Evolutionary conservation across 1,284 basidiomycete species (phyloP).

Genomic region (Moesziomyces globuligerus): DNA sequence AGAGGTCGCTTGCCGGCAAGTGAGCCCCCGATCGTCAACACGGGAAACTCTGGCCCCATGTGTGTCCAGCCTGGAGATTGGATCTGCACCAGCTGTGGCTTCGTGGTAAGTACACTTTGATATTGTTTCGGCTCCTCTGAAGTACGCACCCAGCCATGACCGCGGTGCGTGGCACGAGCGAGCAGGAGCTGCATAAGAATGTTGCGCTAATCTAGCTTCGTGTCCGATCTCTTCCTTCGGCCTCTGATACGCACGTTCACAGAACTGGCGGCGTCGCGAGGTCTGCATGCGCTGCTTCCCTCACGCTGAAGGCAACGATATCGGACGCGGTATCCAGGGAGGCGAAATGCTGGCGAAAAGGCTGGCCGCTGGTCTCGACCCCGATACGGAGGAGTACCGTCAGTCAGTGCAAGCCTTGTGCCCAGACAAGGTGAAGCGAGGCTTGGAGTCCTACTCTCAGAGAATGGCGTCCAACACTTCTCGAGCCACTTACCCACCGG

Average conservation of each 20-base stretch:
- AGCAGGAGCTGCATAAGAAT: too few relatives aligned
- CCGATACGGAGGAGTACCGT: constrained; percentile 35
- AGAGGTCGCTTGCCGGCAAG: constrained; percentile 21
- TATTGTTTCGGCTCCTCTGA: not conserved
- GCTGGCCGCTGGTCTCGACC: constrained; percentile 42
- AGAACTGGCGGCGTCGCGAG: constrained; percentile 81
- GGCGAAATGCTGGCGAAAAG: constrained; percentile 40
- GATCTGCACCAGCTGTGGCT: constrained; percentile 79
- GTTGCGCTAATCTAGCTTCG: too few relatives aligned
- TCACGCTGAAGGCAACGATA: constrained; percentile 66
- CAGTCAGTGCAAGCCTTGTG: constrained; percentile 32
- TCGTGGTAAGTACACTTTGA: constrained; percentile 46
- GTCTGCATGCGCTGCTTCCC: constrained; percentile 88
- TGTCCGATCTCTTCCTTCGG: not conserved
- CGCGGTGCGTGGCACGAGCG: too few relatives aligned
- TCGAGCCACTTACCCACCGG: constrained; percentile 17
- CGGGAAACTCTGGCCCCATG: constrained; percentile 85
- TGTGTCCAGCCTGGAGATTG: constrained; percentile 88
- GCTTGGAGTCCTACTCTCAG: constrained; percentile 5
- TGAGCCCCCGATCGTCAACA: constrained; percentile 75
- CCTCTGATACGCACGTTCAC: not conserved
- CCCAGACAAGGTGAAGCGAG: constrained; percentile 22
- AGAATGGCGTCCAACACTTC: constrained; percentile 12
- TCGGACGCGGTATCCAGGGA: constrained; percentile 31
- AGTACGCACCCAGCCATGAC: too few relatives aligned